Percentiles rank a stretch among this genome's conserved stretches.
phyloP scores from a whole-genome alignment of 2,329 filamentous ascomycete species.

The Claviceps capensis region DNA sequence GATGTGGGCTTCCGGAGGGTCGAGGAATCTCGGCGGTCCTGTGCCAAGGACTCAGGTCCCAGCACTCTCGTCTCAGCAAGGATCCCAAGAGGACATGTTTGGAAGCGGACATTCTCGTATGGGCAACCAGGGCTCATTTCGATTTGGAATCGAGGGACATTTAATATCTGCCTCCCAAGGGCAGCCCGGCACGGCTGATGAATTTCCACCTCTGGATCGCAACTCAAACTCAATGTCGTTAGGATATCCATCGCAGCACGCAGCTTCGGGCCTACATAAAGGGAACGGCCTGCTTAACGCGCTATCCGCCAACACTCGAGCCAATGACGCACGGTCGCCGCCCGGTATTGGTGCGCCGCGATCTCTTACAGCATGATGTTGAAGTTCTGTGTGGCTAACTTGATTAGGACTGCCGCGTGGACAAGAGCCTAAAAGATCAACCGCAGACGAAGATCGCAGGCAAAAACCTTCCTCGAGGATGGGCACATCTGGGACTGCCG shows the following conservation, averaged over 20 bases:
- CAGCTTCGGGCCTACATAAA: constrained; percentile 25
- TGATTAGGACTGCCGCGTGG: constrained; percentile 22
- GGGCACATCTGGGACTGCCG: constrained; percentile 18
- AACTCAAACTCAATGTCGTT: constrained; percentile 34
- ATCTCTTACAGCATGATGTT: neutral
- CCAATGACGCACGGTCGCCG: constrained; percentile 35
- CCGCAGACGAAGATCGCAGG: constrained; percentile 20
- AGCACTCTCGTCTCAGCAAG: constrained; percentile 35
- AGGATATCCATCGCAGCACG: constrained; percentile 36
- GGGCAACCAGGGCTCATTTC: constrained; percentile 34
- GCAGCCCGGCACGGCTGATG: constrained; percentile 38
- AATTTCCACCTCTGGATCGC: constrained; percentile 49
- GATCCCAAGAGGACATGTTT: constrained; percentile 34
- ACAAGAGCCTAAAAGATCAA: constrained; percentile 26
- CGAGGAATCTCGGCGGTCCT: constrained; percentile 33
- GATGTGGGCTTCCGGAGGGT: constrained; percentile 39
- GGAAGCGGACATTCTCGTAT: constrained; percentile 27
- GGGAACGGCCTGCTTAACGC: constrained; percentile 52
- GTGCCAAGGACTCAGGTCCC: constrained; percentile 38
- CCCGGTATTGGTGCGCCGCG: constrained; percentile 23
- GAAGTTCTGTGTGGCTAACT: constrained; percentile 10
- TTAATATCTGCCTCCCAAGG: constrained; percentile 30
- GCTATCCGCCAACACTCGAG: constrained; percentile 43
- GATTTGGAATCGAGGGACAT: constrained; percentile 37
- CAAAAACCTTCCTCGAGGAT: constrained; percentile 32